Percentiles rank a stretch among this genome's conserved stretches.
Evolutionary conservation across 1,284 basidiomycete species (phyloP).

Genomic region (Cystobasidium slooffiae): DNA sequence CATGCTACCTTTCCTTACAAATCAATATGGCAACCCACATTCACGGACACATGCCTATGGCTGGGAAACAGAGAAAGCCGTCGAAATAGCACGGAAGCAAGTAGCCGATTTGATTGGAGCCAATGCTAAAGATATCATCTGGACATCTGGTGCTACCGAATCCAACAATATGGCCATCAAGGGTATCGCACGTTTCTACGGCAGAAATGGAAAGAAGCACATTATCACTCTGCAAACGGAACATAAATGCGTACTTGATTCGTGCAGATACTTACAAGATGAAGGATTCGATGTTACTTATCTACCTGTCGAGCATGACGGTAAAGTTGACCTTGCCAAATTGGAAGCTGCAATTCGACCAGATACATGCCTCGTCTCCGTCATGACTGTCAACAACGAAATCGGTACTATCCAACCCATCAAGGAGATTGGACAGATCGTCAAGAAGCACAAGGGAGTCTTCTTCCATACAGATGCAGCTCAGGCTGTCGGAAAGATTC

Average conservation of each 20-base stretch:
- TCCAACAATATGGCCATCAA: conserved; percentile 98
- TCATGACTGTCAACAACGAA: conserved; percentile 99
- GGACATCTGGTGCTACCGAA: conserved; percentile 98
- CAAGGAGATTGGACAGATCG: conserved; percentile 86
- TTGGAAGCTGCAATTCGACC: conserved; percentile 83
- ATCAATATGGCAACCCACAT: conserved; percentile 98
- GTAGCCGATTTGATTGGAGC: conserved; percentile 91
- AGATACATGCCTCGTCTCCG: conserved; percentile 80
- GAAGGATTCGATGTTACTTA: conserved; percentile 99
- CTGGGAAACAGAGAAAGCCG: conserved; percentile 95
- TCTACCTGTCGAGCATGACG: conserved; percentile 87
- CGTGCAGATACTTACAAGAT: conserved; percentile 90
- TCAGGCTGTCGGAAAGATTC: conserved; percentile 72
- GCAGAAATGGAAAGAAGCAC: conserved; percentile 70
- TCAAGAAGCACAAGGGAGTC: conserved; percentile 79
- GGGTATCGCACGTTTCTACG: conserved; percentile 84
- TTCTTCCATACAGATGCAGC: conserved; percentile 98
- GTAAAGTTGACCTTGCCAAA: conserved; percentile 75
- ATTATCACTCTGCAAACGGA: conserved; percentile 69
- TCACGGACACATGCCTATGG: conserved; percentile 98
- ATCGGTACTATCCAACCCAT: conserved; percentile 98
- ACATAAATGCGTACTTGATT: conserved; percentile 99
- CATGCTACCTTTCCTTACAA: conserved; percentile 94
- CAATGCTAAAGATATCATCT: conserved; percentile 92
- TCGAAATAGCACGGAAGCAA: conserved; percentile 89